Evolutionary conservation across 164 flowering plant genomes (phyloP), one percentile per base, ranked within the genome.

Genomic region (Kalanchoe fedtschenkoi): DNA sequence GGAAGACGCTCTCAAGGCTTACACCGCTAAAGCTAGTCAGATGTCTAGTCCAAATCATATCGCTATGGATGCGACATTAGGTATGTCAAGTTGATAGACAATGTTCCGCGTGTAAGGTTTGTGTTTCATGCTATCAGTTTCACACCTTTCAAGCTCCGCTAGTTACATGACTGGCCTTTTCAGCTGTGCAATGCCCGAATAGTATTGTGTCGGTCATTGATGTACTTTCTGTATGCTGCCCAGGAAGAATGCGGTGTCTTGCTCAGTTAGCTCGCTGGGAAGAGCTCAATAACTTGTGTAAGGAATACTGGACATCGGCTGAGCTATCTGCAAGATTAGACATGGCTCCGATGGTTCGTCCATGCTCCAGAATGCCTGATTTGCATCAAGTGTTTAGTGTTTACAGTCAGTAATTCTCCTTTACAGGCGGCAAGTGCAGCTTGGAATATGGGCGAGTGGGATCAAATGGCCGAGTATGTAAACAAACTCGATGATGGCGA

Each of bases 361-460:
- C 62, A 34, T 54, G 15, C 29, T 43, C 46, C 66, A n/a, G 3
- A 34, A 34, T 19, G 41, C 14, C 60, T n/a, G 8, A n/a, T n/a
- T 14, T 16, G n/a, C n/a, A n/a, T n/a, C n/a, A n/a, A 6, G 61
- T 19, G 26, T 21, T 14, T 4, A 5, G n/a, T 30, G 13, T 33
- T 4, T 41, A 11, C 47, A 14, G n/a, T 38, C 43, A 6, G 6
- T 22, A 8, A 17, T 53, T 32, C 19, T 35, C 21, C 53, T 63
- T 62, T 32, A 28, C 73, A 95, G 99, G 99, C 99, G 83, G 97
- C 99, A 55, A 72, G 39, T 75, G 96, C 99, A 82, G 99, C 99
- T 54, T 95, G 99, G 97, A 91, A 95, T 72, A 89, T 95, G 99
- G 95, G 96, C 17, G 99, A 95, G 75, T 95, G 99, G 99, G 99